These are phyloP conservation scores for Gossypium stocksii DNA, from an alignment of 345 rosid genomes.

Conservation along the genomic window DNA sequence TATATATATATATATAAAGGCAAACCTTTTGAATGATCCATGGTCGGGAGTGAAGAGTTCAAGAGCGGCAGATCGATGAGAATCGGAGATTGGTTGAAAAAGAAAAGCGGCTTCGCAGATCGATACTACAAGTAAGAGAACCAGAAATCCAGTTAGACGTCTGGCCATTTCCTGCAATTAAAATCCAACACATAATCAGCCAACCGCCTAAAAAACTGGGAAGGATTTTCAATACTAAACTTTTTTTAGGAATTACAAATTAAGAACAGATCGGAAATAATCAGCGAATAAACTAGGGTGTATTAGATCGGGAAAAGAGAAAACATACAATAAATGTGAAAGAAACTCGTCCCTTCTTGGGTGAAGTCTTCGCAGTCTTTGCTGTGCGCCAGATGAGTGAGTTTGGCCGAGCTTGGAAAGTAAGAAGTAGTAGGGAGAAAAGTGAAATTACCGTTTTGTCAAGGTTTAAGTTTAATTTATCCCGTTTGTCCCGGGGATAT, in stretches of 20 bases:
- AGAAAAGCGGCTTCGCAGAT: slow-evolving; percentile 51
- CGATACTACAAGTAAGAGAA: slow-evolving; percentile 39
- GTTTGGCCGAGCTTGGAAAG: not conserved
- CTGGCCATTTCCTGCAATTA: slow-evolving; percentile 47
- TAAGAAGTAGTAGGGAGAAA: not conserved
- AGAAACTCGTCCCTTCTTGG: not conserved
- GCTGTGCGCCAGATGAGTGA: not conserved
- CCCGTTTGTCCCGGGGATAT: not conserved
- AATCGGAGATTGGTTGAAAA: slow-evolving; percentile 69
- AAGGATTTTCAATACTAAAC: not conserved
- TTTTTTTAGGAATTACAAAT: not conserved
- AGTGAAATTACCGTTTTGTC: not conserved
- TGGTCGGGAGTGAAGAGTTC: slow-evolving; percentile 58
- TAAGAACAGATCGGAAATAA: not conserved
- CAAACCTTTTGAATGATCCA: slow-evolving; percentile 72
- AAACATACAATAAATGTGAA: slow-evolving; percentile 2
- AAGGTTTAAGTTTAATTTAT: too few species aligned
- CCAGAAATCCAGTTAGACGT: slow-evolving; percentile 38
- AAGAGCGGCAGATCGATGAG: slow-evolving; percentile 90
- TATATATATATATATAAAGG: not conserved
- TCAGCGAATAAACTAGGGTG: not conserved
- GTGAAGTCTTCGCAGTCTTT: slow-evolving; percentile 5
- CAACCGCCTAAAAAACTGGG: not conserved
- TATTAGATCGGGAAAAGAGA: not conserved
- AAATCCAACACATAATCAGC: not conserved